Evolutionary conservation across 2,329 filamentous ascomycete species (phyloP).

Genomic region (Diaporthe citriasiana): DNA sequence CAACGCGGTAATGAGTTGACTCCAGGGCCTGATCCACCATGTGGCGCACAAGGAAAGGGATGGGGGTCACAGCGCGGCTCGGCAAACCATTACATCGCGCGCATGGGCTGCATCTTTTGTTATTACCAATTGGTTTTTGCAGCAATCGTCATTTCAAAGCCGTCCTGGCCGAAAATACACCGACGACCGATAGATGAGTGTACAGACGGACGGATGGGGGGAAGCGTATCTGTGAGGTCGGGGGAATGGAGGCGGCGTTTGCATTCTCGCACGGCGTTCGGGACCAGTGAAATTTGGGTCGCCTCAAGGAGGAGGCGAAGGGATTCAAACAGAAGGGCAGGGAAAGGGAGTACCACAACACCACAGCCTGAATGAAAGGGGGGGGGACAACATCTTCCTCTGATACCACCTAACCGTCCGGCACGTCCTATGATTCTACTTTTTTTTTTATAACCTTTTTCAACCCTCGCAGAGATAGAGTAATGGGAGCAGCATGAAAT

Average conservation of each 20-base stretch:
- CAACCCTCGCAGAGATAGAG: constrained; percentile 3
- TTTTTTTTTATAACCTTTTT: not conserved
- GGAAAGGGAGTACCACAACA: not conserved
- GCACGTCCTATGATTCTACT: constrained; percentile 6
- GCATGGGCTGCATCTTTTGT: not conserved
- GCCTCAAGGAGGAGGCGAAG: not conserved
- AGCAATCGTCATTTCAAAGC: not conserved
- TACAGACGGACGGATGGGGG: not conserved
- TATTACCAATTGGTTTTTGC: not conserved
- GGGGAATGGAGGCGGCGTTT: constrained; percentile 4
- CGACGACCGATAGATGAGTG: not conserved
- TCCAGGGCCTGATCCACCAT: not conserved
- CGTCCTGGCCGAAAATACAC: not conserved
- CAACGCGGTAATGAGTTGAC: constrained; percentile 1
- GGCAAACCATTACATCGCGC: too few species aligned
- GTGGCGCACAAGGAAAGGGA: not conserved
- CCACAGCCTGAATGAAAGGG: not conserved
- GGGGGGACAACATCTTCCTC: not conserved
- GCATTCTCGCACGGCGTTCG: constrained; percentile 40
- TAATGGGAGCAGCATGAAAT: not conserved
- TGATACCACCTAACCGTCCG: constrained; percentile 21
- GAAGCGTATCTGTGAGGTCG: not conserved
- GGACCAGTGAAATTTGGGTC: not conserved
- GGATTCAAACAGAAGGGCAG: not conserved
- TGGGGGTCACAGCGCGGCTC: too few species aligned